A percentile compares a stretch with the other conserved stretches of the same genome.
phyloP scores from a whole-genome alignment of 2,329 filamentous ascomycete genomes.

The Macroventuria anomochaeta region DNA sequence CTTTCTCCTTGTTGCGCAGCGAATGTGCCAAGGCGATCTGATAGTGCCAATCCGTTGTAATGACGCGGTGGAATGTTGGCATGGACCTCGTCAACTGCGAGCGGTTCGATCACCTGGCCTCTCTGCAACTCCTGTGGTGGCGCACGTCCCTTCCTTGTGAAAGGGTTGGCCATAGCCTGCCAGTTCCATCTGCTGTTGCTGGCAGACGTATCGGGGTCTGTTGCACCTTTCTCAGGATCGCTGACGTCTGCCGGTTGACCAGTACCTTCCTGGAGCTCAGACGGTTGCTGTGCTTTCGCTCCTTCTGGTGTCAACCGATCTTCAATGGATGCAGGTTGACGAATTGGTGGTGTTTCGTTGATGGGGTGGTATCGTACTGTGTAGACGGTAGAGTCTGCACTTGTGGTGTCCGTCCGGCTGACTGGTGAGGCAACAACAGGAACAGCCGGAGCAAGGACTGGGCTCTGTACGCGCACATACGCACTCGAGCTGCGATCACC shows the following conservation, averaged over 20 bases:
- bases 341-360: constrained; percentile 49
- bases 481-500: constrained; percentile 33
- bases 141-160: constrained; percentile 63
- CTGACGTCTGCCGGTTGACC: constrained; percentile 22
- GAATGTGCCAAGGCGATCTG: constrained; percentile 56
- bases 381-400: constrained; percentile 69
- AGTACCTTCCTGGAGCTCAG: constrained; percentile 5
- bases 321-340: constrained; percentile 25
- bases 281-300: constrained; percentile 10
- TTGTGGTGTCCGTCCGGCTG: constrained; percentile 66
- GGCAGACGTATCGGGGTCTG: constrained; percentile 17
- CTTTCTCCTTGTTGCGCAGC: constrained; percentile 57
- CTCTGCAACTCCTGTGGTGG: constrained; percentile 66
- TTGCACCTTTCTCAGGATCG: constrained; percentile 41
- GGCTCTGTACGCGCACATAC: constrained; percentile 42
- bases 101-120: constrained; percentile 59
- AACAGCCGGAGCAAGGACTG: constrained; percentile 53
- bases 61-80: constrained; percentile 51
- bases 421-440: constrained; percentile 60
- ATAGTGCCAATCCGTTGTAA: constrained; percentile 53
- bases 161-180: constrained; percentile 62
- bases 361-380: constrained; percentile 67
- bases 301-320: constrained; percentile 18
- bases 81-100: constrained; percentile 43
- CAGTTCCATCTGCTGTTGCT: constrained; percentile 51